Evolutionary conservation across 2,329 filamentous ascomycete genomes (phyloP).

Genomic region (Clathrospora elynae): DNA sequence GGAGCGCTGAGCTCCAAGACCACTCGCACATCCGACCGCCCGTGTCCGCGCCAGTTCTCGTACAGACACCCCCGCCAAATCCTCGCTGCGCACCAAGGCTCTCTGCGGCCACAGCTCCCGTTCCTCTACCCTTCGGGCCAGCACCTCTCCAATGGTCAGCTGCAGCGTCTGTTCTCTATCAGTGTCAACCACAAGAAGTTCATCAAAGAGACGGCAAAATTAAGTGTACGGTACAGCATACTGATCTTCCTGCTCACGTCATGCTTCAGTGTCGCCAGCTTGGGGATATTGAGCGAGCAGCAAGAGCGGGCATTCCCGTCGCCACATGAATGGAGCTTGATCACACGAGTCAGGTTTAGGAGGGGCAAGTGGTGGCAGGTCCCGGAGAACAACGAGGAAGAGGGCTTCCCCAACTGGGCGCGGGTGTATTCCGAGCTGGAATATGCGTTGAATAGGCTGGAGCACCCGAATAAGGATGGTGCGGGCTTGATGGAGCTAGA

Average conservation of each 20-base stretch:
- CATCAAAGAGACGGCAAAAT: conserved; percentile 71
- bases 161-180: conserved; percentile 75
- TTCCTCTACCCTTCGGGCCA: conserved; percentile 66
- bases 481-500: conserved; percentile 64
- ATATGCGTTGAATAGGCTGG: conserved; percentile 67
- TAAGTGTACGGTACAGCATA: conserved; percentile 70
- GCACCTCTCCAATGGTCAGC: conserved; percentile 46
- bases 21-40: conserved; percentile 17
- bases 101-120: conserved; percentile 65
- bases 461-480: conserved; percentile 72
- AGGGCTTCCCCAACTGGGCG: conserved; percentile 72
- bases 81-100: conserved; percentile 49
- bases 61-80: conserved; percentile 61
- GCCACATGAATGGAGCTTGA: conserved; percentile 78
- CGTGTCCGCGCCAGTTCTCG: conserved; percentile 61
- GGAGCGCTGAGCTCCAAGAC: conserved; percentile 31
- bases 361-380: conserved; percentile 55
- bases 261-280: conserved; percentile 65
- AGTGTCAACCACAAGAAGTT: conserved; percentile 69
- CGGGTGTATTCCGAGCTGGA: conserved; percentile 65
- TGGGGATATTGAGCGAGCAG: conserved; percentile 72
- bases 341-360: conserved; percentile 70
- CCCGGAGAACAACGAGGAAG: conserved; percentile 63
- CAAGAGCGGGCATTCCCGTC: conserved; percentile 79
- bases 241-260: conserved; percentile 68